phyloP scores from a whole-genome alignment of 768 basidiomycete species.

The Antrodiella citrinella region DNA sequence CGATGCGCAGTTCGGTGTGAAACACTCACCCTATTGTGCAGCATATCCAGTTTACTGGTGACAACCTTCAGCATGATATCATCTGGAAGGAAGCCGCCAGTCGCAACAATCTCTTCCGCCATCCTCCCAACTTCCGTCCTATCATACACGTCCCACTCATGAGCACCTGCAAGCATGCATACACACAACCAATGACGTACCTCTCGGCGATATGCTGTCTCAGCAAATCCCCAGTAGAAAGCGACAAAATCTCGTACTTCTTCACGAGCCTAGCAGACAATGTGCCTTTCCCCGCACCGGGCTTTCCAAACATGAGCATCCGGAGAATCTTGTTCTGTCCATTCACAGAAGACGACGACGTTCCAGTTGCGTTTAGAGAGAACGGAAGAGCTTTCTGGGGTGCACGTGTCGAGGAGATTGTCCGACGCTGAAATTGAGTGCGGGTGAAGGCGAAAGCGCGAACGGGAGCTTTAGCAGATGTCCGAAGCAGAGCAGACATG shows the following conservation, averaged over 20 bases:
- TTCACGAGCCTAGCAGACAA: conserved; percentile 65
- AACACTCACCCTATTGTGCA: conserved; percentile 53
- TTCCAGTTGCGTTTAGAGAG: conserved; percentile 30
- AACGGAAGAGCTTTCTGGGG: conserved; percentile 35
- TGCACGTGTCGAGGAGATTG: not conserved
- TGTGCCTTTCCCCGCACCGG: conserved; percentile 84
- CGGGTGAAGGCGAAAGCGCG: not conserved
- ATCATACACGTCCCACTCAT: not conserved
- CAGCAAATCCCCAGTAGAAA: conserved; percentile 82
- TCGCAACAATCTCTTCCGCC: conserved; percentile 74
- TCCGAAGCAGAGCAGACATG: conserved; percentile 9
- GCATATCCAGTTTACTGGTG: conserved; percentile 56
- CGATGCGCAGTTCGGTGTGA: not conserved
- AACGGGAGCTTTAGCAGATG: conserved; percentile 3
- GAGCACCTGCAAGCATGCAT: not conserved
- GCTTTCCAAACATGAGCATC: conserved; percentile 75
- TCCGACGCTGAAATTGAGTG: not conserved
- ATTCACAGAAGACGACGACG: conserved; percentile 1
- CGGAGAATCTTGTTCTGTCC: conserved; percentile 30
- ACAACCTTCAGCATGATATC: conserved; percentile 75
- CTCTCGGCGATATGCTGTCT: conserved; percentile 74
- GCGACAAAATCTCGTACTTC: conserved; percentile 69
- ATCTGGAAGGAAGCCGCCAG: conserved; percentile 71
- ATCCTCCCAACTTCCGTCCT: conserved; percentile 65
- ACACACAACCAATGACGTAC: conserved; percentile 22